These are phyloP conservation scores for Graphiopsis chlorocephala DNA, from an alignment of 2,329 filamentous ascomycete genomes.

Conservation along the genomic window DNA sequence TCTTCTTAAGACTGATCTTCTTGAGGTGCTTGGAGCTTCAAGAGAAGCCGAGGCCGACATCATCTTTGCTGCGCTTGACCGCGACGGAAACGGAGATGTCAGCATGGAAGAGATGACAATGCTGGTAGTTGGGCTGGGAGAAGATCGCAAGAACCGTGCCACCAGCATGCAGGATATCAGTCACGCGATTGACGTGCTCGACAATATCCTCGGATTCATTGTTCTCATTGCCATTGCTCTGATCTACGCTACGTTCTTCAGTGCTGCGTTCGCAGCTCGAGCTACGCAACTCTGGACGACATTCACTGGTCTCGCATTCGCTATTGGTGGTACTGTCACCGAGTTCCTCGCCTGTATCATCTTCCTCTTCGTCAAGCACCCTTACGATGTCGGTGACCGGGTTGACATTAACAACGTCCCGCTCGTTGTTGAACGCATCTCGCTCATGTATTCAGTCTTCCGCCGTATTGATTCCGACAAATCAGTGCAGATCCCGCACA, in stretches of 20 bases:
- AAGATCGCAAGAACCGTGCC: slow-evolving; percentile 32
- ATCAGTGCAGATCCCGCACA: slow-evolving; percentile 36
- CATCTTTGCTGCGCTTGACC: slow-evolving; percentile 33
- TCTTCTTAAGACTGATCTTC: slow-evolving; percentile 29
- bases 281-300: slow-evolving; percentile 28
- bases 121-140: slow-evolving; percentile 29
- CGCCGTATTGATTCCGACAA: slow-evolving; percentile 26
- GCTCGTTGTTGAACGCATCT: slow-evolving; percentile 33
- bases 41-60: slow-evolving; percentile 28
- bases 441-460: slow-evolving; percentile 20
- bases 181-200: slow-evolving; percentile 36
- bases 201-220: slow-evolving; percentile 32
- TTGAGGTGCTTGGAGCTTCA: slow-evolving; percentile 29
- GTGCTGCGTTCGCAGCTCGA: slow-evolving; percentile 26
- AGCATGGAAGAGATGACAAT: slow-evolving; percentile 36
- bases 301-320: slow-evolving; percentile 65
- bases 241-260: slow-evolving; percentile 36
- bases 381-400: slow-evolving; percentile 62
- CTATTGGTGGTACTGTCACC: slow-evolving; percentile 88
- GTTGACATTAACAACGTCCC: slow-evolving; percentile 30
- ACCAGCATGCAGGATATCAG: slow-evolving; percentile 34
- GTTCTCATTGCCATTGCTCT: slow-evolving; percentile 31
- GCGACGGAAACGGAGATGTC: slow-evolving; percentile 36
- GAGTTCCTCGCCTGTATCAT: slow-evolving; percentile 97
- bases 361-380: slow-evolving; percentile 96